Evolutionary conservation across 23 red algal genomes (phyloP).

Genomic region (Gracilariopsis chorda): DNA sequence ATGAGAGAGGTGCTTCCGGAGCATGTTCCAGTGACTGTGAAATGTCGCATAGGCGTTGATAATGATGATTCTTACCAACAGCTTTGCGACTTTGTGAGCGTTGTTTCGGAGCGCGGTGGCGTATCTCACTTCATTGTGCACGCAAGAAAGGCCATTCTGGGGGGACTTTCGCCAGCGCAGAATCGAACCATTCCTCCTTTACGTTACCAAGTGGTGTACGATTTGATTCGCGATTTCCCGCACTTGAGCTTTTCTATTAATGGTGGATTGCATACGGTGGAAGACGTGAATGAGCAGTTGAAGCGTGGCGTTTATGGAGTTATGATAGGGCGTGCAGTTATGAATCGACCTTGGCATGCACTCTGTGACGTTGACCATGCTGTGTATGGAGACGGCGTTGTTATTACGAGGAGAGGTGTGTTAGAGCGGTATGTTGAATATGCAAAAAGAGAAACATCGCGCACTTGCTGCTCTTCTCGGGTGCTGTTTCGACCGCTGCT

Average conservation of each 20-base stretch:
- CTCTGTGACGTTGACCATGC: constrained; percentile 74
- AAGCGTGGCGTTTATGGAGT: constrained; percentile 76
- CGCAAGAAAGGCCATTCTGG: constrained; percentile 84
- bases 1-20: constrained; percentile 30
- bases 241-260: constrained; percentile 81
- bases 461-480: neutral
- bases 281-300: constrained; percentile 56
- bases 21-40: constrained; percentile 76
- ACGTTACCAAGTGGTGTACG: constrained; percentile 75
- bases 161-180: constrained; percentile 85
- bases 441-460: neutral
- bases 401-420: constrained; percentile 26
- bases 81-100: constrained; percentile 68
- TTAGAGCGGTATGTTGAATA: constrained; percentile 43
- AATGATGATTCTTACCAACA: constrained; percentile 75
- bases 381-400: constrained; percentile 44
- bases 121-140: constrained; percentile 94
- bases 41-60: constrained; percentile 96
- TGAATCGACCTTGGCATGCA: constrained; percentile 83
- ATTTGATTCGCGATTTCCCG: constrained; percentile 68
- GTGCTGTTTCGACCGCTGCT: constrained; percentile 75
- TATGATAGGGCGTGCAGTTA: constrained; percentile 90
- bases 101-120: constrained; percentile 50
- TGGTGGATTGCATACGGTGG: constrained; percentile 66
- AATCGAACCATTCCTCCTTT: constrained; percentile 92